Evolutionary conservation across 371 early-diverging fungal genomes (phyloP).

Genomic region (Dichotomocladium elegans): DNA sequence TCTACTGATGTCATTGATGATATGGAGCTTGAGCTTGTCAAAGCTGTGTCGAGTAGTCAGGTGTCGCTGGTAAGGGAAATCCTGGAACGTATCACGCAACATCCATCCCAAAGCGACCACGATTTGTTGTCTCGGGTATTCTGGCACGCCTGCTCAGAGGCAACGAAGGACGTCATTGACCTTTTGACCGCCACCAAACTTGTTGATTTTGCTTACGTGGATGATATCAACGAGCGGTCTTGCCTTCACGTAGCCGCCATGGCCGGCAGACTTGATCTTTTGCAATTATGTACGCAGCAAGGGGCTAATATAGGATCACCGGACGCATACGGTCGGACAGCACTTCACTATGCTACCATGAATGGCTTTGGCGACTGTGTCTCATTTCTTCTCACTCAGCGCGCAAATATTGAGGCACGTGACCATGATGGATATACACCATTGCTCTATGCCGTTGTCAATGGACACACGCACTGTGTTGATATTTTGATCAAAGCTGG

Average conservation of each 20-base stretch:
- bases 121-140: constrained; percentile 73
- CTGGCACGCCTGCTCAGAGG: constrained; percentile 80
- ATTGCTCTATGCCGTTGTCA: constrained; percentile 80
- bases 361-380: constrained; percentile 77
- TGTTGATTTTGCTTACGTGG: constrained; percentile 75
- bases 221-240: constrained; percentile 89
- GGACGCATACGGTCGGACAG: constrained; percentile 87
- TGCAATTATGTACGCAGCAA: constrained; percentile 55
- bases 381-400: constrained; percentile 56
- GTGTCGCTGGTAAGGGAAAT: constrained; percentile 52
- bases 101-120: constrained; percentile 38
- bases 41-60: constrained; percentile 47
- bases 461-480: constrained; percentile 75
- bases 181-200: constrained; percentile 57
- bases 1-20: constrained; percentile 47
- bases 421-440: constrained; percentile 92
- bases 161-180: constrained; percentile 49
- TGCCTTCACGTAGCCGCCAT: constrained; percentile 89
- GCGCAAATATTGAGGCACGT: constrained; percentile 57
- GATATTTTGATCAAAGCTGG: constrained; percentile 64
- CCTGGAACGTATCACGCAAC: constrained; percentile 49
- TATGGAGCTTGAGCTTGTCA: constrained; percentile 60
- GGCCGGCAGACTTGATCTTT: constrained; percentile 60
- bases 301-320: constrained; percentile 60
- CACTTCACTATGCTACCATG: constrained; percentile 92